Evolutionary conservation across 129 eudicot genomes (phyloP), one percentile per base, ranked within the genome.

Genomic region (Artemisia tridentata): DNA sequence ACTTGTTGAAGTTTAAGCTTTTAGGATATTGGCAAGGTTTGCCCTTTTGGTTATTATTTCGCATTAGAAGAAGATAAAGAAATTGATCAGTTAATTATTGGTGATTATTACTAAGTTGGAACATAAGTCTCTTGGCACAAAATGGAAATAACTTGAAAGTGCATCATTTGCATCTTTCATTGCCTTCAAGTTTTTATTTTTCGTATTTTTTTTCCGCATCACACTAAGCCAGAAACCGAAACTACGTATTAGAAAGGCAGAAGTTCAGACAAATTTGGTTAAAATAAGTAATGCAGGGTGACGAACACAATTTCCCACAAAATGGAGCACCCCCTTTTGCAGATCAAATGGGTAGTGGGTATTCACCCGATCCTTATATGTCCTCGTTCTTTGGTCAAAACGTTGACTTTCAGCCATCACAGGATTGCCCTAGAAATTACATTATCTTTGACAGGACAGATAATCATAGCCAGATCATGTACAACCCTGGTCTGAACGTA

Each of bases 391-490:
- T 78, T 76, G 83, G 84, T 73, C 86, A 83, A 50, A 78, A 75
- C 17, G 80, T 91, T 58, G 79, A 85, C 56, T 71, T 90, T 67
- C 95, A 83, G 25, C 81, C 95, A 50, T 79, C 91, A 29, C 78
- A 78, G 48, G 71, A 69, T 31, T 88, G 91, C 87, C 97, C 95
- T 0, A 79, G 83, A 75, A 91, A 91, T 71, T 87, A 78, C 82
- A 63, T 91, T n/a, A 85, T 91, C 70, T 91, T 82, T 41, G 95
- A 91, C 73, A 83, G 77, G 71, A 85, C 92, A 47, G 80, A 78
- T 66, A 79, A 81, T 46, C 72, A 18, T 49, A 91, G 92, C 73
- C 84, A 84, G 65, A 78, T 91, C 63, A 85, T 91, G 95, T 85
- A 80, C 71, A 82, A 91, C 71, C 95, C 97, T 5, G 78, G 68